Conservation (phyloP, 164 flowering plant genomes). For the Piper betle region DNA sequence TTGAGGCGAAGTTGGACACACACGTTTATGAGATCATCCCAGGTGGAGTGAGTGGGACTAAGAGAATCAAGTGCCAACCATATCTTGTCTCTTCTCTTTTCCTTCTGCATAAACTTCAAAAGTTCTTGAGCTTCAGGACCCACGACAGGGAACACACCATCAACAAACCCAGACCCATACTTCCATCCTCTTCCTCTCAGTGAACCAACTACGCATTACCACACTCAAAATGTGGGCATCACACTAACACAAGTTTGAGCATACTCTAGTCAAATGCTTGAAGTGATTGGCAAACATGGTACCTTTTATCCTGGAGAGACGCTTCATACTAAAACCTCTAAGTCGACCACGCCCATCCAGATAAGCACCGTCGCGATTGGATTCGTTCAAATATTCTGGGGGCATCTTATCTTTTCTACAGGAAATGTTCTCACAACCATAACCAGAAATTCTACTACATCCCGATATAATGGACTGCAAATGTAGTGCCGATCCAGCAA, state of each 20-base stretch:
- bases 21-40: slow-evolving; percentile 81
- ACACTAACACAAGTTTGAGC: neutral
- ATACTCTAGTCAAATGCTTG: neutral
- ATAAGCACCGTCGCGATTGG: neutral
- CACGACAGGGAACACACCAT: slow-evolving; percentile 83
- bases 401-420: neutral
- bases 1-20: slow-evolving; percentile 69
- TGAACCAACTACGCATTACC: slow-evolving; percentile 44
- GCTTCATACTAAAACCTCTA: slow-evolving; percentile 1
- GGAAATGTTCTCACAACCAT: neutral
- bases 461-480: neutral
- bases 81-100: slow-evolving; percentile 21
- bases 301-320: slow-evolving; percentile 3
- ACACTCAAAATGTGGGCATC: neutral
- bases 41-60: slow-evolving; percentile 39
- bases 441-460: neutral
- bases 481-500: neutral
- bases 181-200: slow-evolving; percentile 86
- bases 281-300: neutral
- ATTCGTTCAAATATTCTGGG: neutral
- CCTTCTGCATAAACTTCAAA: slow-evolving; percentile 33
- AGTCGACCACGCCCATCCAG: neutral
- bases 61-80: slow-evolving; percentile 45
- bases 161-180: slow-evolving; percentile 86
- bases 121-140: slow-evolving; percentile 57